Conservation (phyloP, 1,139 yeast genomes). For the Hyphopichia wangnamkhiaoensis region DNA sequence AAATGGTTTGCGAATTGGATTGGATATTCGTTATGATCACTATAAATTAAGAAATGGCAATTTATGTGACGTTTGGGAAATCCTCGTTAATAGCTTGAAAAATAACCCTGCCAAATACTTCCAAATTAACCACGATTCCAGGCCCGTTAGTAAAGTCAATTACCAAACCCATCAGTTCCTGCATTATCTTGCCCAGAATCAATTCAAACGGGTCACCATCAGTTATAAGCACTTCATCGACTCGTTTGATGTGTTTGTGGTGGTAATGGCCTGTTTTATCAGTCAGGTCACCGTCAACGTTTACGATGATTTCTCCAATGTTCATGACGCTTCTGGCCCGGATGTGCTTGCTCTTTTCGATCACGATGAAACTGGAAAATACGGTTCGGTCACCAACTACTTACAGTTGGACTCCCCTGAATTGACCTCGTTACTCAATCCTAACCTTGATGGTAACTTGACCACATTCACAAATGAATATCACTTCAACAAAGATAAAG, state of each 20-base stretch:
- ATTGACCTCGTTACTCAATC: not conserved
- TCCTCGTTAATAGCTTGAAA: conserved; percentile 25
- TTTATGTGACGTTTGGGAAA: conserved; percentile 64
- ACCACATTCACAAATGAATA: conserved; percentile 30
- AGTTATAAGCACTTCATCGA: conserved; percentile 16
- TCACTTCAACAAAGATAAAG: conserved; percentile 36
- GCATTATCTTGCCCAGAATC: conserved; percentile 13
- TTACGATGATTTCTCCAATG: conserved; percentile 17
- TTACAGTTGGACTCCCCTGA: conserved; percentile 1
- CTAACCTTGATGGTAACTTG: conserved; percentile 1
- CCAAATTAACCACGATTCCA: conserved; percentile 16
- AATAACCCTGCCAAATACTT: conserved; percentile 14
- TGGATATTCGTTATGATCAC: conserved; percentile 58
- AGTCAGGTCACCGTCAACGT: conserved; percentile 24
- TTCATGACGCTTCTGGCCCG: conserved; percentile 9
- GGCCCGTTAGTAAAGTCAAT: conserved; percentile 26
- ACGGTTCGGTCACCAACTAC: not conserved
- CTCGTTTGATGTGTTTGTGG: conserved; percentile 20
- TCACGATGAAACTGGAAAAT: conserved; percentile 4
- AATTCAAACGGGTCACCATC: conserved; percentile 19
- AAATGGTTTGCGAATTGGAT: conserved; percentile 62
- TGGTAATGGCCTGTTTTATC: conserved; percentile 31
- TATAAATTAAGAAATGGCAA: conserved; percentile 71
- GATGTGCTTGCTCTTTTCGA: conserved; percentile 1
- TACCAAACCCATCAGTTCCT: conserved; percentile 20